phyloP scores from a whole-genome alignment of 441 rosid genomes.

The Populus hybrid region DNA sequence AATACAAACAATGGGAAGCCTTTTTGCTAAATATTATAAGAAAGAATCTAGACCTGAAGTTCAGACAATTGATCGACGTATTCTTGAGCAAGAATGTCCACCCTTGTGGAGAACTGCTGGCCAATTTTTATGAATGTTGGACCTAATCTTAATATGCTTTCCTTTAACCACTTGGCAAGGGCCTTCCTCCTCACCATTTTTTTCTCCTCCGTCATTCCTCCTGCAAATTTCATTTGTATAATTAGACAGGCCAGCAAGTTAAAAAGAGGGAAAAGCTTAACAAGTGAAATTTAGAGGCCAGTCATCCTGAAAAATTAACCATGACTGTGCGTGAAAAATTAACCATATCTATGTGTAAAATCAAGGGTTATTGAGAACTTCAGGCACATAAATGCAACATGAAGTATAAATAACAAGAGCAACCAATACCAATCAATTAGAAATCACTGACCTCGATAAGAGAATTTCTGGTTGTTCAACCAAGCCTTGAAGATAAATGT shows the following conservation, averaged over 20 bases:
- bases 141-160: slow-evolving; percentile 84
- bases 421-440: background rate
- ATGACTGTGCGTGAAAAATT: background rate
- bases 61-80: slow-evolving; percentile 96
- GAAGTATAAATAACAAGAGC: background rate
- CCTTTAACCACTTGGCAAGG: slow-evolving; percentile 95
- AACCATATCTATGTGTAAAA: background rate
- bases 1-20: background rate
- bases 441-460: slow-evolving; percentile 66
- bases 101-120: slow-evolving; percentile 97
- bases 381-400: background rate
- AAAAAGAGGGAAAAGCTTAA: background rate
- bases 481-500: slow-evolving; percentile 77
- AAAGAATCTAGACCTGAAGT: slow-evolving; percentile 68
- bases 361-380: background rate
- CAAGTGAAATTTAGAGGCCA: background rate
- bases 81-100: slow-evolving; percentile 97
- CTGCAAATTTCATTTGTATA: slow-evolving; percentile 33
- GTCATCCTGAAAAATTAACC: background rate
- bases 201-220: slow-evolving; percentile 89
- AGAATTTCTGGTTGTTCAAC: slow-evolving; percentile 80
- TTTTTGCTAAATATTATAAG: background rate
- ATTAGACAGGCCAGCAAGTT: background rate
- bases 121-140: slow-evolving; percentile 99
- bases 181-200: slow-evolving; percentile 61